Evolutionary conservation across 2,329 filamentous ascomycete genomes (phyloP).

Genomic region (Thelonectria rubi): DNA sequence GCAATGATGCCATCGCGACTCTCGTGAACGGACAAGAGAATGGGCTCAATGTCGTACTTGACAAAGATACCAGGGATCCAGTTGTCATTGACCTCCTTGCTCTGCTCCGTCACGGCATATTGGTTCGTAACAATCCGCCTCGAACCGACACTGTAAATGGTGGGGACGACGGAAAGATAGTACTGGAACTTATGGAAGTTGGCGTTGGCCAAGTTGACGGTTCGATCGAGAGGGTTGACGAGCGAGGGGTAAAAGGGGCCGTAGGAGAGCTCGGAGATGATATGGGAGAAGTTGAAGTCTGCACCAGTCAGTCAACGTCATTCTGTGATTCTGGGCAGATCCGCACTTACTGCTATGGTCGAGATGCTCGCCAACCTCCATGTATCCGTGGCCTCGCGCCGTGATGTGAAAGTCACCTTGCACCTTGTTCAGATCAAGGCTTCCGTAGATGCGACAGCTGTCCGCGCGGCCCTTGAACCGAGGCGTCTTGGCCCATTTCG

Average conservation of each 20-base stretch:
- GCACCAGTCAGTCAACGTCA: conserved; percentile 33
- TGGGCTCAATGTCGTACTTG: conserved; percentile 99
- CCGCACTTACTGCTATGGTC: conserved; percentile 76
- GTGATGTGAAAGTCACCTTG: conserved; percentile 99
- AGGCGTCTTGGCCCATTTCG: conserved; percentile 81
- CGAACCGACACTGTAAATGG: conserved; percentile 79
- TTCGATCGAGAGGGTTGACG: conserved; percentile 92
- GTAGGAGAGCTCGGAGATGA: conserved; percentile 95
- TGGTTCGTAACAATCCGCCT: conserved; percentile 91
- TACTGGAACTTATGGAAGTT: conserved; percentile 99
- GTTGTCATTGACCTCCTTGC: conserved; percentile 72
- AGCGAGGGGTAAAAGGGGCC: conserved; percentile 96
- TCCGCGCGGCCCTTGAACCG: conserved; percentile 68
- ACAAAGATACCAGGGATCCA: conserved; percentile 90
- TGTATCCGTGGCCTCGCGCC: conserved; percentile 93
- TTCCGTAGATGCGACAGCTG: conserved; percentile 90
- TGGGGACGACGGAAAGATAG: conserved; percentile 94
- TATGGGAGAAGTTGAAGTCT: conserved; percentile 98
- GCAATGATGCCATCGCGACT: conserved; percentile 77
- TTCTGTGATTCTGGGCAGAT: no score
- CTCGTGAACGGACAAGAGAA: conserved; percentile 86
- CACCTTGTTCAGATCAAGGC: conserved; percentile 92
- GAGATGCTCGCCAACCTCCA: conserved; percentile 78
- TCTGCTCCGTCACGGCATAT: conserved; percentile 95
- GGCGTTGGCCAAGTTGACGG: conserved; percentile 75